Conservation (phyloP, 345 rosid species). For the Cochlearia excelsa region DNA sequence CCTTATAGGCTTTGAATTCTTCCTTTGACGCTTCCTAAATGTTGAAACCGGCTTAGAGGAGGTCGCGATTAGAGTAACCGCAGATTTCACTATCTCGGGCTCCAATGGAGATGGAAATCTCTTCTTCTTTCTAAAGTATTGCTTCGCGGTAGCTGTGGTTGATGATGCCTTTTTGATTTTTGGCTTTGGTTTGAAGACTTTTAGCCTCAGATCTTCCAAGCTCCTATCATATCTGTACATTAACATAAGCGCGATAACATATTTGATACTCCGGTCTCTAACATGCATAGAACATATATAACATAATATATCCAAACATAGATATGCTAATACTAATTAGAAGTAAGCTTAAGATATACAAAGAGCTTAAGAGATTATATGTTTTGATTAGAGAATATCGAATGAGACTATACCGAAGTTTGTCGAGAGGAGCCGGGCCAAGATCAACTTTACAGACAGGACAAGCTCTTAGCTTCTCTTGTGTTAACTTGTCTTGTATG, state of each 20-base stretch:
- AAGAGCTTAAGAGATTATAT: too few relatives aligned
- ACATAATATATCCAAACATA: not conserved
- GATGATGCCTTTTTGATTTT: not conserved
- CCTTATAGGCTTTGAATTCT: not conserved
- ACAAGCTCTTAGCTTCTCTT: constrained; percentile 20
- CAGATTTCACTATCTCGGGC: not conserved
- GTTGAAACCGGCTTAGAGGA: constrained; percentile 2
- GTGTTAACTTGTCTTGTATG: constrained; percentile 12
- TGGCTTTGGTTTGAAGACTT: constrained; percentile 6
- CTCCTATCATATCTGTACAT: constrained; percentile 21
- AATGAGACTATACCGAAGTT: constrained; percentile 19
- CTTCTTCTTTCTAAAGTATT: constrained; percentile 4
- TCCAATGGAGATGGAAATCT: not conserved
- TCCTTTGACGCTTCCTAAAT: not conserved
- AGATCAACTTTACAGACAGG: constrained; percentile 31
- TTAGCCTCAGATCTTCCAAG: not conserved
- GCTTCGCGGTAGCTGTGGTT: not conserved
- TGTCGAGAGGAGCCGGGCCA: constrained; percentile 22
- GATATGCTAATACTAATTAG: not conserved
- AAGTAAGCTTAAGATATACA: not conserved
- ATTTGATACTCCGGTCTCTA: not conserved
- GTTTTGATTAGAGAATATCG: too few relatives aligned
- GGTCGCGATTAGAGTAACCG: constrained; percentile 11
- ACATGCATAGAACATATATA: not conserved
- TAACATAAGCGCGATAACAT: not conserved